Evolutionary conservation across 2,329 filamentous ascomycete species (phyloP).

Genomic region (Talaromyces piceae): DNA sequence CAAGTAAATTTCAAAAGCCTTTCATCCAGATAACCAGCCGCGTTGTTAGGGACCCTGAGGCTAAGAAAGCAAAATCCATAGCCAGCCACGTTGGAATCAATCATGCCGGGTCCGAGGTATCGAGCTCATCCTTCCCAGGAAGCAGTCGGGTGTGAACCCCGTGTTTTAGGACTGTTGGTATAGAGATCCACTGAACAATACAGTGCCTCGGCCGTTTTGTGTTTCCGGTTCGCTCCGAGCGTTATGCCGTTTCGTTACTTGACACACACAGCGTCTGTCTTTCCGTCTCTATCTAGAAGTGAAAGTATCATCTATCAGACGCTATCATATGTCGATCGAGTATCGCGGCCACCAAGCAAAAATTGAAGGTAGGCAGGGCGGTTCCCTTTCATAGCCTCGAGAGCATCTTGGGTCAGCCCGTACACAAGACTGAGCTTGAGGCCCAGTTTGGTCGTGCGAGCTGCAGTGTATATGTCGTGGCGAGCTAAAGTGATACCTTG

Average conservation of each 20-base stretch:
- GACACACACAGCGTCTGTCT: not conserved
- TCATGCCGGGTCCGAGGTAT: no score
- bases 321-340: not conserved
- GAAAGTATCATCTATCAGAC: not conserved
- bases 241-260: not conserved
- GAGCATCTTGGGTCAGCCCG: constrained; percentile 70
- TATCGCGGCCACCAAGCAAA: constrained; percentile 2
- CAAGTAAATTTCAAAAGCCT: no score
- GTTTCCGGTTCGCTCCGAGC: no score
- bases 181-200: no score
- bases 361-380: constrained; percentile 60
- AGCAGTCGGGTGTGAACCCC: no score
- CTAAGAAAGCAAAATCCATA: no score
- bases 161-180: no score
- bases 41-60: no score
- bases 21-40: no score
- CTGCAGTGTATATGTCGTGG: constrained; percentile 69
- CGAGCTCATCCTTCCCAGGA: no score
- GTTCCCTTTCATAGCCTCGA: constrained; percentile 63
- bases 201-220: no score
- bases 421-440: constrained; percentile 71
- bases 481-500: constrained; percentile 49
- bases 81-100: no score
- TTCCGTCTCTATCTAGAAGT: not conserved
- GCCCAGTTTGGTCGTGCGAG: constrained; percentile 71